Evolutionary conservation across 1,284 basidiomycete species (phyloP), one percentile per base, ranked within the genome.

Genomic region (Austroboletus olivaceoglutinosus): DNA sequence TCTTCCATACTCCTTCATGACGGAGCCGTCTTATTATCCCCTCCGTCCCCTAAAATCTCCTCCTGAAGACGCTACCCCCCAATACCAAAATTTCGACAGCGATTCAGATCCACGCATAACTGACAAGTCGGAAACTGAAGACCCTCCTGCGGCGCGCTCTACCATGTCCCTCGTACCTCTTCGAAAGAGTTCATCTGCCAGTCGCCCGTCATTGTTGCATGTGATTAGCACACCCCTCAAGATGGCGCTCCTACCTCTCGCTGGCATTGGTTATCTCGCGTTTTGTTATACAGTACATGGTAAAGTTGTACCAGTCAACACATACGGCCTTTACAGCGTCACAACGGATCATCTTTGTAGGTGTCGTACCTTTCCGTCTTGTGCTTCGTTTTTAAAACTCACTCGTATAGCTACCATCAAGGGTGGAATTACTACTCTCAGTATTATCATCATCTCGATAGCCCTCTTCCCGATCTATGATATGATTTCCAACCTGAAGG

Each of bases 251-350:
- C 44, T 66, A 9, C 67, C 64, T 3, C 39, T 66, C 12, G 50
- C 53, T 4, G 60, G 63, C 2, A 57, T 69, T 29, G 62, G 34
- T 12, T 66, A 63, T 48, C 48, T 66, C 13, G 54, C 57, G 0
- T 66, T 66, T 36, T 66, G 64, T 51, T 66, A 69, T 18, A 45
- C 54, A 2, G 63, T 64, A 15, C 64, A 64, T 37, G 49, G 55
- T 11, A 52, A 29, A 21, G 52, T 55, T 8, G 59, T 66, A 3
- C 65, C 64, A 27, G 55, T 66, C 38, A 63, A 48, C 25, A 56
- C 59, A 11, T 52, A 51, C 10, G 65, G 61, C 4, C 40, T 62
- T 16, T 60, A 56, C 21, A 19, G 43, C 23, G 45, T 55, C 23
- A 56, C 54, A 2, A 53, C 51, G 2, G 16, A 59, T 33, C 62